These are phyloP conservation scores for Beauveria caledonica DNA, from an alignment of 2,329 filamentous ascomycete species.

Conservation along the genomic window DNA sequence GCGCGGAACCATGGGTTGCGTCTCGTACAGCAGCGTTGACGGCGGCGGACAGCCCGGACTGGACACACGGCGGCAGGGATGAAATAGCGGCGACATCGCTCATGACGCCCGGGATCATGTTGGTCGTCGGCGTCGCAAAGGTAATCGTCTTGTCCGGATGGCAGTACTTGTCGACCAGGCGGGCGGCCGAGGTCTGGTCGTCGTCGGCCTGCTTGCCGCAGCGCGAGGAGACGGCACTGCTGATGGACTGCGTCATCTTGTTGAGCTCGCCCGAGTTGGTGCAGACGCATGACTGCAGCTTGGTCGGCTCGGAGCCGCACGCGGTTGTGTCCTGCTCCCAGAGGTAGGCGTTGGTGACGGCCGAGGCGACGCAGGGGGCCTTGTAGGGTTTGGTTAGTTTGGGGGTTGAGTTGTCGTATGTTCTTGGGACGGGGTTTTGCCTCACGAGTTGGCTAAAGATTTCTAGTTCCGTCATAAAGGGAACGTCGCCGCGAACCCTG, in stretches of 20 bases:
- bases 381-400: conserved; percentile 15
- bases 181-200: conserved; percentile 32
- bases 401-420: neutral
- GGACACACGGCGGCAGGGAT: conserved; percentile 9
- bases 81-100: conserved; percentile 32
- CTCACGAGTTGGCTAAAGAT: conserved; percentile 29
- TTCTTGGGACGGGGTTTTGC: neutral
- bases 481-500: conserved; percentile 15
- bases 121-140: conserved; percentile 29
- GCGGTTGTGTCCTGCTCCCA: conserved; percentile 25
- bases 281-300: conserved; percentile 40
- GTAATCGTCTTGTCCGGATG: conserved; percentile 25
- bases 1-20: too few relatives aligned
- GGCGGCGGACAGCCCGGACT: conserved; percentile 28
- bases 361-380: conserved; percentile 37
- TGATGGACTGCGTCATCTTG: conserved; percentile 21
- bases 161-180: conserved; percentile 35
- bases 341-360: conserved; percentile 32
- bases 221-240: conserved; percentile 25
- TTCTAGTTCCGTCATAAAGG: conserved; percentile 29
- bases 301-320: conserved; percentile 31
- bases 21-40: conserved; percentile 17
- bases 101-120: conserved; percentile 32
- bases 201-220: conserved; percentile 37
- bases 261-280: conserved; percentile 32